These are phyloP conservation scores for Physcomitrellopsis africana DNA, from an alignment of 225 moss, liverwort and hornwort genomes.

Conservation along the genomic window DNA sequence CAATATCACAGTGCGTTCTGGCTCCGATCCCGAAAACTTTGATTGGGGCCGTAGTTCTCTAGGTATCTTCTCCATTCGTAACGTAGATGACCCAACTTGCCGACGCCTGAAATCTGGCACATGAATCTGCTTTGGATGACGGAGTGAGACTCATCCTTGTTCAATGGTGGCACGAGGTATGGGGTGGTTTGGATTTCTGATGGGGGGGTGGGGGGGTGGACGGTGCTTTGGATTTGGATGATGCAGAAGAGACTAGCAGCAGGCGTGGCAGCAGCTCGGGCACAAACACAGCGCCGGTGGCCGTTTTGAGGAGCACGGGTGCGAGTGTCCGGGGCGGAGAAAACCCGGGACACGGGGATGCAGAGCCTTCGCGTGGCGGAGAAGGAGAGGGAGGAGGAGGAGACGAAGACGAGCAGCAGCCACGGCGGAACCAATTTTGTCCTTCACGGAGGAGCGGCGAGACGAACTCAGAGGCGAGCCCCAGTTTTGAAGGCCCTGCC, in stretches of 20 bases:
- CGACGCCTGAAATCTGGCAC: background rate
- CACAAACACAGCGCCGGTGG: constrained; percentile 59
- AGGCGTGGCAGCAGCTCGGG: constrained; percentile 62
- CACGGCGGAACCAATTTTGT: background rate
- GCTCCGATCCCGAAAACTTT: constrained; percentile 69
- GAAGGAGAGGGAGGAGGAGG: background rate
- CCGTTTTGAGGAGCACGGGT: constrained; percentile 42
- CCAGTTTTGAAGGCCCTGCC: background rate
- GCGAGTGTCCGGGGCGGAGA: too few relatives aligned
- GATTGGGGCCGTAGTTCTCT: constrained; percentile 71
- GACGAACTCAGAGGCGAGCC: constrained; percentile 13
- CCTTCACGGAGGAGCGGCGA: constrained; percentile 4
- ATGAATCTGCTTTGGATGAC: background rate
- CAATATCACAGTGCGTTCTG: constrained; percentile 78
- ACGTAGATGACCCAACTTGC: constrained; percentile 27
- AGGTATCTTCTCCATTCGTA: constrained; percentile 72
- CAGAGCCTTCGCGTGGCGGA: constrained; percentile 3
- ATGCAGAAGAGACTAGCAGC: constrained; percentile 70
- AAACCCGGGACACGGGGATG: background rate
- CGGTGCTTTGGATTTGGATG: background rate
- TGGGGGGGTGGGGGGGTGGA: background rate
- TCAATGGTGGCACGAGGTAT: background rate
- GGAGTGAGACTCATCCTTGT: background rate
- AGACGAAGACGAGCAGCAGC: background rate
- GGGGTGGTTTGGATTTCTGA: background rate